A percentile compares a stretch with the other conserved stretches of the same genome.
These are phyloP conservation scores for Flaveria brownii DNA, from an alignment of 129 eudicot species.

Conservation along the genomic window DNA sequence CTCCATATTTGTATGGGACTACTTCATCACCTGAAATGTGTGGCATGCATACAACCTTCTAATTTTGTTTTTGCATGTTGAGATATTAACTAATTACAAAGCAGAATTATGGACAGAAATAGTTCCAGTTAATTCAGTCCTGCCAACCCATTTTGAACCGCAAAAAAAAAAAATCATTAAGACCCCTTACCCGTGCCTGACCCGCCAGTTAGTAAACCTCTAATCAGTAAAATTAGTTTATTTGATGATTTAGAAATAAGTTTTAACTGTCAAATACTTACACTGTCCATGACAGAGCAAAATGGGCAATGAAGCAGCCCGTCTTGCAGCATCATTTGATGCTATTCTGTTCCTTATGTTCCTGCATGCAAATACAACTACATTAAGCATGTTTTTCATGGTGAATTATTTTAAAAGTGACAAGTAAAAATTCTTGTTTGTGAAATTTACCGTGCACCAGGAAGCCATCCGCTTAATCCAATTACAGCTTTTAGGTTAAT, in stretches of 20 bases:
- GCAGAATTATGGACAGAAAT: neutral
- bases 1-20: constrained; percentile 68
- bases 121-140: neutral
- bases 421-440: neutral
- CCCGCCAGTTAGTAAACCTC: neutral
- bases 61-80: no score
- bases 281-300: constrained; percentile 87
- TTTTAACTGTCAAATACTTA: constrained; percentile 37
- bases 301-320: constrained; percentile 91
- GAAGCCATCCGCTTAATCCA: constrained; percentile 99
- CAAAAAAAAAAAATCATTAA: neutral
- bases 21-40: constrained; percentile 76
- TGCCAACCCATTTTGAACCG: no score
- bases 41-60: no score
- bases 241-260: constrained; percentile 1
- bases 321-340: constrained; percentile 83
- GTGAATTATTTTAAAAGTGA: neutral
- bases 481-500: constrained; percentile 75
- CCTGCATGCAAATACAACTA: constrained; percentile 42
- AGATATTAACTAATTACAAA: no score
- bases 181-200: neutral
- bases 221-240: constrained; percentile 2
- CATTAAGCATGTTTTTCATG: neutral
- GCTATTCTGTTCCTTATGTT: constrained; percentile 70
- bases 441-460: constrained; percentile 64